Conservation (phyloP, 108 stramenopile species). For the Nitzschia putrida region DNA sequence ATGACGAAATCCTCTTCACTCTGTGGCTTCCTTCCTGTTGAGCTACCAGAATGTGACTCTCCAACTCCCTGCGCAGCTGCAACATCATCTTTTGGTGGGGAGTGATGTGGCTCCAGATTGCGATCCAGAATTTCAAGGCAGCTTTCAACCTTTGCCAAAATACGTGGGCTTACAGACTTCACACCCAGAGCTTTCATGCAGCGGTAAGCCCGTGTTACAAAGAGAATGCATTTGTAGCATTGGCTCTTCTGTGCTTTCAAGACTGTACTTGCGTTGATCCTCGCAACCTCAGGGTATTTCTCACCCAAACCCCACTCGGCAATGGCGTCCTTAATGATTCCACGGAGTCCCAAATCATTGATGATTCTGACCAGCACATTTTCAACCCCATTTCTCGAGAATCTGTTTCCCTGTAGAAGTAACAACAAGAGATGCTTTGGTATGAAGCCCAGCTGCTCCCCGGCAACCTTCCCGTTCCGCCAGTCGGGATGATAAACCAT, state of each 20-base stretch:
- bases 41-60: background rate
- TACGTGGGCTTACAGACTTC: background rate
- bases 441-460: conserved; percentile 11
- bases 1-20: background rate
- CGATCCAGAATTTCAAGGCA: conserved; percentile 19
- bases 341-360: conserved; percentile 19
- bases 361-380: conserved; percentile 10
- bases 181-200: conserved; percentile 8
- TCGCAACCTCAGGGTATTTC: conserved; percentile 13
- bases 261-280: background rate
- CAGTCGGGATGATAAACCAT: conserved; percentile 26
- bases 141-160: conserved; percentile 7
- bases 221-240: conserved; percentile 28
- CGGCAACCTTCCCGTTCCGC: conserved; percentile 25
- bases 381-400: conserved; percentile 2
- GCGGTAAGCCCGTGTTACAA: conserved; percentile 19
- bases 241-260: conserved; percentile 2
- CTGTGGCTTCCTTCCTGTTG: background rate
- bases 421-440: conserved; percentile 21
- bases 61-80: background rate
- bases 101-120: background rate
- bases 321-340: conserved; percentile 9
- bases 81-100: too few relatives aligned
- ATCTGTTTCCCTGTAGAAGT: conserved; percentile 28
- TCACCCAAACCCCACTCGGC: conserved; percentile 14